These are phyloP conservation scores for Lentinula sp. DNA, from an alignment of 768 basidiomycete genomes.

Conservation along the genomic window DNA sequence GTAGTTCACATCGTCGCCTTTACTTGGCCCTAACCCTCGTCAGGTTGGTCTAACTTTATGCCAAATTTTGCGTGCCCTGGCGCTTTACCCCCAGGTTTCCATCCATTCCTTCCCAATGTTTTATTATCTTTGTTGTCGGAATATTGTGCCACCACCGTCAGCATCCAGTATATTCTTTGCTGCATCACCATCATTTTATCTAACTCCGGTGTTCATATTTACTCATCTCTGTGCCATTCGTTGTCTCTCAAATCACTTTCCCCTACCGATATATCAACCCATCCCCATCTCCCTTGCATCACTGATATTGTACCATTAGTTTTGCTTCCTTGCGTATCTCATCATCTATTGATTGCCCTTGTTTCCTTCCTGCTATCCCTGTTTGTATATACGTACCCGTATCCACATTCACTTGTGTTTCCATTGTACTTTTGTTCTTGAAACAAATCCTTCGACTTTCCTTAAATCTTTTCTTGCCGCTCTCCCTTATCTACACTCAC, in stretches of 20 bases:
- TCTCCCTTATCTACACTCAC: neutral
- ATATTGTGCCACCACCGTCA: constrained; percentile 3
- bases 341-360: neutral
- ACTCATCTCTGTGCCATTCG: constrained; percentile 2
- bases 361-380: neutral
- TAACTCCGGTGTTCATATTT: neutral
- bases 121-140: neutral
- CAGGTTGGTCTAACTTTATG: neutral
- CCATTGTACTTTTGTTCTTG: neutral
- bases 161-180: neutral
- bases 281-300: neutral
- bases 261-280: neutral
- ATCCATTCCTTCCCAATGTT: neutral
- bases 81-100: neutral
- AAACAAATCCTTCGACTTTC: neutral
- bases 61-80: neutral
- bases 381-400: neutral
- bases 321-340: neutral
- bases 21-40: neutral
- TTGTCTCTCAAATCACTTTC: neutral
- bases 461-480: neutral
- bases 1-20: neutral
- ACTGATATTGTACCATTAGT: neutral
- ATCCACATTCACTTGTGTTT: neutral
- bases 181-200: neutral